These are phyloP conservation scores for Fusarium penzigii DNA, from an alignment of 2,329 filamentous ascomycete genomes.

Conservation along the genomic window DNA sequence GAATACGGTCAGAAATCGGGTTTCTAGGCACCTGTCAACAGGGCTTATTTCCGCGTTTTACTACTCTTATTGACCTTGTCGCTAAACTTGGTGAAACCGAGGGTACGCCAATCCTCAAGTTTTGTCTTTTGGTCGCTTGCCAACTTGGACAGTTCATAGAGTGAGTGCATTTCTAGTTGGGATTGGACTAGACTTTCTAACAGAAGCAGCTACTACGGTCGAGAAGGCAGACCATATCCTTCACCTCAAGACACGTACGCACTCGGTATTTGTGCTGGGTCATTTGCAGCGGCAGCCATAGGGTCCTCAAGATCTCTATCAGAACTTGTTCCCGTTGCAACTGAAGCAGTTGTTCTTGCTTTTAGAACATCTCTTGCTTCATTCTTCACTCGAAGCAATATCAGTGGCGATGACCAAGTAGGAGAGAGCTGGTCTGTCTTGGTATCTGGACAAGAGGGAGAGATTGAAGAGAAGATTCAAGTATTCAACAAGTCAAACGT, in stretches of 20 bases:
- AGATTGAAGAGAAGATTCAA: conserved; percentile 8
- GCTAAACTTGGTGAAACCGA: conserved; percentile 21
- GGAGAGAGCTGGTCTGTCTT: conserved; percentile 20
- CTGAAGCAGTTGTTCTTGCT: conserved; percentile 17
- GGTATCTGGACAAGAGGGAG: conserved; percentile 9
- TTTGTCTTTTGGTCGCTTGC: conserved; percentile 23
- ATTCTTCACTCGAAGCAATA: conserved; percentile 8
- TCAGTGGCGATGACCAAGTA: conserved; percentile 9
- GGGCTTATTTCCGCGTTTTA: conserved; percentile 28
- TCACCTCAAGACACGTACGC: conserved; percentile 16
- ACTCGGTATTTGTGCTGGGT: conserved; percentile 28
- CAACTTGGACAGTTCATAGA: conserved; percentile 29
- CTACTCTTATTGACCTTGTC: conserved; percentile 28
- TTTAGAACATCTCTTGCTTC: conserved; percentile 25
- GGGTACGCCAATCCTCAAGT: conserved; percentile 18
- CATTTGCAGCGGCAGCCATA: conserved; percentile 28
- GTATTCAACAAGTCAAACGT: conserved; percentile 7
- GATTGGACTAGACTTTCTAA: background rate
- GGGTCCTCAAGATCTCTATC: conserved; percentile 24
- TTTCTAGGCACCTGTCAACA: conserved; percentile 13
- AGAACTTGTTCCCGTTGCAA: conserved; percentile 22
- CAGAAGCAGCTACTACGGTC: conserved; percentile 14
- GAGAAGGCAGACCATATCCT: conserved; percentile 19
- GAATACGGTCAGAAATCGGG: conserved; percentile 25
- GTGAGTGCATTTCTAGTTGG: conserved; percentile 11